Evolutionary conservation across 345 rosid species (phyloP).

Genomic region (Pelargonium nanum): DNA sequence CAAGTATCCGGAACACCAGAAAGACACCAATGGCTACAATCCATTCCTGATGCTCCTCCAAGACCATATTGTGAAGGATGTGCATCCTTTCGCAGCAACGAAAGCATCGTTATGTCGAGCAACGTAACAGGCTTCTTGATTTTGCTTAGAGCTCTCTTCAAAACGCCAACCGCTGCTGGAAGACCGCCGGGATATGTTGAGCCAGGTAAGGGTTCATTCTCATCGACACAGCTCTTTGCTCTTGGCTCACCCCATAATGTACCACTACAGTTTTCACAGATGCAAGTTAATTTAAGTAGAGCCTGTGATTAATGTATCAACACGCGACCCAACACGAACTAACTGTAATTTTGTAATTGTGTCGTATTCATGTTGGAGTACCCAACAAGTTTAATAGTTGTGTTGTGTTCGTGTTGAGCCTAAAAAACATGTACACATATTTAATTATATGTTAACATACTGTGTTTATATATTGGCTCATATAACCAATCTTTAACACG

Average conservation of each 20-base stretch:
- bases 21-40: slow-evolving; percentile 95
- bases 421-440: no score
- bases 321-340: no score
- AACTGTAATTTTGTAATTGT: no score
- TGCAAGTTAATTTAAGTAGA: no score
- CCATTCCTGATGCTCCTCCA: slow-evolving; percentile 31
- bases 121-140: slow-evolving; percentile 41
- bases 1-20: slow-evolving; percentile 90
- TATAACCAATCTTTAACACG: not conserved
- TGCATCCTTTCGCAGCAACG: slow-evolving; percentile 73
- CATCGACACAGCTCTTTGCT: slow-evolving; percentile 49
- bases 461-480: no score
- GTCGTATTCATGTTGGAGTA: no score
- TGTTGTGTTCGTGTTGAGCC: no score
- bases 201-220: slow-evolving; percentile 51
- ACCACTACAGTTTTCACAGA: slow-evolving; percentile 59
- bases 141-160: slow-evolving; percentile 38
- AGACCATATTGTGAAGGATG: slow-evolving; percentile 79
- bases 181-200: slow-evolving; percentile 53
- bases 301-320: no score
- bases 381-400: no score
- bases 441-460: no score
- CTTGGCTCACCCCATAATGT: slow-evolving; percentile 43
- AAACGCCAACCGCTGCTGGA: slow-evolving; percentile 42
- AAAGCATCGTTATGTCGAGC: slow-evolving; percentile 61